Evolutionary conservation across 164 flowering plant species (phyloP).

Genomic region (Berberis vulgaris): DNA sequence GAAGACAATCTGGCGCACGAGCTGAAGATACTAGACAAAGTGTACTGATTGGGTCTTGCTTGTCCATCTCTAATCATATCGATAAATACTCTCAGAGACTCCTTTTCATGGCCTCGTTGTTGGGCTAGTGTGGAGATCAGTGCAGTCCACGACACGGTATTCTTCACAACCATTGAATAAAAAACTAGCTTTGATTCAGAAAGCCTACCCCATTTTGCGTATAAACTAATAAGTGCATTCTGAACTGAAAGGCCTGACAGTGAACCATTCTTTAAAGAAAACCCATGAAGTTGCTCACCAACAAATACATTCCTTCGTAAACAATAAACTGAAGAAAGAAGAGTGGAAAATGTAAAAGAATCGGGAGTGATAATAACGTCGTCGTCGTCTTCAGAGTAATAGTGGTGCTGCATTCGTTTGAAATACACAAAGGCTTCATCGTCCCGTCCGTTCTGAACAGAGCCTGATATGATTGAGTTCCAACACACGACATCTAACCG

Average conservation of each 20-base stretch:
- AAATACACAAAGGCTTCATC: too few species aligned
- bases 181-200: background rate
- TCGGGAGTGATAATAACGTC: too few species aligned
- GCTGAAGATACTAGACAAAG: slow-evolving; percentile 50
- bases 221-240: background rate
- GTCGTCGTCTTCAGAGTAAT: too few species aligned
- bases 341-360: too few species aligned
- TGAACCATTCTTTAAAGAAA: background rate
- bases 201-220: background rate
- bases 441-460: too few species aligned
- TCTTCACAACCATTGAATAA: slow-evolving; percentile 4
- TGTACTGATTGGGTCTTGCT: slow-evolving; percentile 52
- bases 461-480: too few species aligned
- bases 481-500: too few species aligned
- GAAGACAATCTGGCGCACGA: slow-evolving; percentile 45
- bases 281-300: background rate
- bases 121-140: slow-evolving; percentile 67
- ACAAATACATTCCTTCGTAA: background rate
- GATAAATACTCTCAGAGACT: slow-evolving; percentile 42
- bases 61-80: slow-evolving; percentile 33
- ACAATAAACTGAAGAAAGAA: too few species aligned
- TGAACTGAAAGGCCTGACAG: background rate
- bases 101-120: slow-evolving; percentile 40
- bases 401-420: too few species aligned
- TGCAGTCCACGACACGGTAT: slow-evolving; percentile 70